These are phyloP conservation scores for Ligustrum vulgare DNA, from an alignment of 257 asterid genomes.

Conservation along the genomic window DNA sequence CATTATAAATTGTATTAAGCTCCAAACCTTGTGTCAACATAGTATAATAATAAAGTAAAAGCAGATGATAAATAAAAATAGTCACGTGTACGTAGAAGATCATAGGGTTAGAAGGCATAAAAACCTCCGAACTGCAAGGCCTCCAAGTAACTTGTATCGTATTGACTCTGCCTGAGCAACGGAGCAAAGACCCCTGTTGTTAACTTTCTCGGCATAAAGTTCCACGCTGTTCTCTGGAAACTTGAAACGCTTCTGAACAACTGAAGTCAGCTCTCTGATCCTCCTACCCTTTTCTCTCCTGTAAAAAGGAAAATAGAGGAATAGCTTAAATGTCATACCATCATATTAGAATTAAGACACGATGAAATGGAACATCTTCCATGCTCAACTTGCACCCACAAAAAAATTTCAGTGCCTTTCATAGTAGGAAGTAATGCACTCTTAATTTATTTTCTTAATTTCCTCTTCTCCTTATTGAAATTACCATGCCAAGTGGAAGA, in stretches of 20 bases:
- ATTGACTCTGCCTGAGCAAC: slow-evolving; percentile 76
- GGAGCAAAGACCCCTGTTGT: slow-evolving; percentile 71
- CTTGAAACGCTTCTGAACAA: slow-evolving; percentile 71
- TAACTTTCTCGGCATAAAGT: slow-evolving; percentile 74
- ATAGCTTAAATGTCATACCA: neutral
- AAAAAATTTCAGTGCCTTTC: neutral
- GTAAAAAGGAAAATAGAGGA: neutral
- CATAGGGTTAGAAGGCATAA: neutral
- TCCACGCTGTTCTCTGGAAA: slow-evolving; percentile 67
- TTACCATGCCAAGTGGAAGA: neutral
- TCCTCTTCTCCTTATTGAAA: neutral
- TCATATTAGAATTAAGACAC: neutral
- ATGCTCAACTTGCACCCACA: neutral
- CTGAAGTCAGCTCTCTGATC: slow-evolving; percentile 65
- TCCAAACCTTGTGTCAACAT: neutral
- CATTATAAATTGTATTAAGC: neutral
- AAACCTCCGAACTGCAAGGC: slow-evolving; percentile 72
- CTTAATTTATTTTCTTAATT: neutral
- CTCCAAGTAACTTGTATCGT: slow-evolving; percentile 75
- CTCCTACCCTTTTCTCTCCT: slow-evolving; percentile 82
- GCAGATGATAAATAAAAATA: neutral
- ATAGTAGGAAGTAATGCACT: neutral
- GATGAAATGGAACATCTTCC: neutral
- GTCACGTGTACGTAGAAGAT: neutral
- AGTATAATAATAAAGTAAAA: neutral